Conservation (phyloP, 306 rosid species). For the Dryas alaskensis region DNA sequence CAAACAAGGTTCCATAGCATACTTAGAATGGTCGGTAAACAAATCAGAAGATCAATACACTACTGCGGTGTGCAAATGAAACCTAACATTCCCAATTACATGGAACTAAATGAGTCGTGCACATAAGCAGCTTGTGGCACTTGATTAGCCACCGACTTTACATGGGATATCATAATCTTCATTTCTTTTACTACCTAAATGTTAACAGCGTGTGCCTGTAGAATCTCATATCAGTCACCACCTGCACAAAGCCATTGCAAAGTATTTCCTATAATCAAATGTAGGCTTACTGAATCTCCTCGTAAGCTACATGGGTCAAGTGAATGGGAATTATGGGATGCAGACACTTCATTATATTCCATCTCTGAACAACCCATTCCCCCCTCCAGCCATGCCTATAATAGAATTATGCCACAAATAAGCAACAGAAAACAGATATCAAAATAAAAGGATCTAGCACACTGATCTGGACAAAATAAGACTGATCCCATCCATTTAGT, state of each 20-base stretch:
- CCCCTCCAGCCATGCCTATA: slow-evolving; percentile 40
- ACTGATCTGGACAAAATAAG: too few relatives aligned
- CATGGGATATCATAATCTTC: not conserved
- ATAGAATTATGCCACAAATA: slow-evolving; percentile 25
- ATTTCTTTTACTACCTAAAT: too few relatives aligned
- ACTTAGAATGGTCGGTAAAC: not conserved
- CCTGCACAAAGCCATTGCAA: slow-evolving; percentile 1
- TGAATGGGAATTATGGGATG: slow-evolving; percentile 16
- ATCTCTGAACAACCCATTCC: slow-evolving; percentile 35
- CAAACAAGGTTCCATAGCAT: too few relatives aligned
- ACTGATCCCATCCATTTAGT: not conserved
- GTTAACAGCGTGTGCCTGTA: not conserved
- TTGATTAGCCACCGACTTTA: not conserved
- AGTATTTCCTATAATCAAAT: slow-evolving; percentile 1
- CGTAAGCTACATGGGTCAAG: slow-evolving; percentile 2
- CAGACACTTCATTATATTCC: slow-evolving; percentile 23
- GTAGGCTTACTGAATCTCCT: slow-evolving; percentile 12
- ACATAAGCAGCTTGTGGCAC: not conserved
- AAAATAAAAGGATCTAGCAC: not conserved
- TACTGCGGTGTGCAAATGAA: not conserved
- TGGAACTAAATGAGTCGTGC: not conserved
- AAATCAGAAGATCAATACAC: not conserved
- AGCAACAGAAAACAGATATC: slow-evolving; percentile 10
- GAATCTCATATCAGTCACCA: not conserved
- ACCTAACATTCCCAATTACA: not conserved